These are phyloP conservation scores for Mycena kentingensis DNA, from an alignment of 768 basidiomycete species.

Conservation along the genomic window DNA sequence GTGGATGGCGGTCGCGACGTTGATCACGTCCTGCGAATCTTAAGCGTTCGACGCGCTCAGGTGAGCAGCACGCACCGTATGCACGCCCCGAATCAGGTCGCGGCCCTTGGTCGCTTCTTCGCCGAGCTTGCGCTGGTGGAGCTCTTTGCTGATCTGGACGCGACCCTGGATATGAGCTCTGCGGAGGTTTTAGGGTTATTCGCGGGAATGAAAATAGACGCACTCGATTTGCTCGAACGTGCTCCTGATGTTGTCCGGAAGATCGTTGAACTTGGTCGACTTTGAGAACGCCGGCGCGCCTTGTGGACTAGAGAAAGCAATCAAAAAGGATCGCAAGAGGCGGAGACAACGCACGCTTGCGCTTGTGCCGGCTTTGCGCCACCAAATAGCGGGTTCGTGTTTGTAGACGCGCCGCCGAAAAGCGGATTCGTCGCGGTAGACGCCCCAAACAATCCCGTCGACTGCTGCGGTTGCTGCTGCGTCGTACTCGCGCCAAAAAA, in stretches of 20 bases:
- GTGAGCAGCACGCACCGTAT: slow-evolving; percentile 51
- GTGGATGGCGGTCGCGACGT: slow-evolving; percentile 61
- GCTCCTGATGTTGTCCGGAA: slow-evolving; percentile 68
- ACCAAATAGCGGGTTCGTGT: neutral
- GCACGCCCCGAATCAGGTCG: slow-evolving; percentile 64
- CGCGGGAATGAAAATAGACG: neutral
- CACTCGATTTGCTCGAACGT: slow-evolving; percentile 69
- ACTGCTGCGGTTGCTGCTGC: slow-evolving; percentile 30
- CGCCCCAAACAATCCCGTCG: neutral
- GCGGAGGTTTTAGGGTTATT: slow-evolving; percentile 20
- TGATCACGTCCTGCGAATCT: slow-evolving; percentile 60
- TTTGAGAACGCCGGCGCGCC: slow-evolving; percentile 47
- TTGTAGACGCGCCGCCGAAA: slow-evolving; percentile 21
- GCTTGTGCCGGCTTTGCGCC: neutral
- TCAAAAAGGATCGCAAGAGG: slow-evolving; percentile 4
- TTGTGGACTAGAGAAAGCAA: slow-evolving; percentile 9
- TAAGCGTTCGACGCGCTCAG: neutral
- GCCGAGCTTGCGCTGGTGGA: slow-evolving; percentile 74
- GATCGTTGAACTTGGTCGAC: slow-evolving; percentile 79
- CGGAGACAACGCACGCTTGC: slow-evolving; percentile 24
- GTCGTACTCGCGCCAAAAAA: slow-evolving; percentile 39
- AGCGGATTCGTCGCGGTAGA: slow-evolving; percentile 1
- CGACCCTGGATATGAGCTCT: slow-evolving; percentile 77
- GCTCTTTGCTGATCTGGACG: slow-evolving; percentile 76
- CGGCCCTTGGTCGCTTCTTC: slow-evolving; percentile 74